These are phyloP conservation scores for Stipa capillata DNA, from an alignment of 176 grass and related monocot genomes.

Conservation along the genomic window DNA sequence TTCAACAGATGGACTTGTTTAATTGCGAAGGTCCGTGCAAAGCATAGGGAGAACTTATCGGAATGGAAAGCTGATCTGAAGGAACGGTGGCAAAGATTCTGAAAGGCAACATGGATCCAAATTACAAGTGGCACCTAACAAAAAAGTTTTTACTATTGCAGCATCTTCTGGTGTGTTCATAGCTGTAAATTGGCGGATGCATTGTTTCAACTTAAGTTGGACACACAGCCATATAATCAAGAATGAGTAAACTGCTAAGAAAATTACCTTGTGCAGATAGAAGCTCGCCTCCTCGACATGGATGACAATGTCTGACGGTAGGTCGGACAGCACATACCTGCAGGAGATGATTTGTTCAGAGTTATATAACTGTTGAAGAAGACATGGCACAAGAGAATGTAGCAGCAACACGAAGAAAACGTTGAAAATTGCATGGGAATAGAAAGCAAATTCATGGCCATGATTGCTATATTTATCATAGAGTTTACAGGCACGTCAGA, in stretches of 20 bases:
- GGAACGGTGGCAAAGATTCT: slow-evolving; percentile 35
- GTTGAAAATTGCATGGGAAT: neutral
- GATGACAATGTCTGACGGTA: slow-evolving; percentile 56
- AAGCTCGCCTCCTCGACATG: slow-evolving; percentile 53
- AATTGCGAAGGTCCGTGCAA: neutral
- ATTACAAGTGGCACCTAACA: slow-evolving; percentile 43
- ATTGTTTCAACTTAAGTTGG: slow-evolving; percentile 17
- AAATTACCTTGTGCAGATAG: slow-evolving; percentile 63
- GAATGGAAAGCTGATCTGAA: slow-evolving; percentile 16
- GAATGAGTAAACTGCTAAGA: neutral
- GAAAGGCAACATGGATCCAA: slow-evolving; percentile 39
- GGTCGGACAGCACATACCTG: slow-evolving; percentile 63
- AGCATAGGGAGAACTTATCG: neutral
- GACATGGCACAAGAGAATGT: neutral
- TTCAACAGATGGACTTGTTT: slow-evolving; percentile 1
- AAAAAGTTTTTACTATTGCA: slow-evolving; percentile 19
- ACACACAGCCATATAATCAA: neutral
- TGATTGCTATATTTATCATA: neutral
- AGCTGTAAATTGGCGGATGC: slow-evolving; percentile 46
- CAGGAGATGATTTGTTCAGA: slow-evolving; percentile 14
- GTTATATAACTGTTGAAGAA: neutral
- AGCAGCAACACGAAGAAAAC: neutral
- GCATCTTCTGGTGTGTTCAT: slow-evolving; percentile 39
- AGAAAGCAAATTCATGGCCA: neutral
- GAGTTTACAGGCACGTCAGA: neutral